Evolutionary conservation across 2,329 filamentous ascomycete species (phyloP), one percentile per base, ranked within the genome.

Genomic region (Pezicula neosporulosa): DNA sequence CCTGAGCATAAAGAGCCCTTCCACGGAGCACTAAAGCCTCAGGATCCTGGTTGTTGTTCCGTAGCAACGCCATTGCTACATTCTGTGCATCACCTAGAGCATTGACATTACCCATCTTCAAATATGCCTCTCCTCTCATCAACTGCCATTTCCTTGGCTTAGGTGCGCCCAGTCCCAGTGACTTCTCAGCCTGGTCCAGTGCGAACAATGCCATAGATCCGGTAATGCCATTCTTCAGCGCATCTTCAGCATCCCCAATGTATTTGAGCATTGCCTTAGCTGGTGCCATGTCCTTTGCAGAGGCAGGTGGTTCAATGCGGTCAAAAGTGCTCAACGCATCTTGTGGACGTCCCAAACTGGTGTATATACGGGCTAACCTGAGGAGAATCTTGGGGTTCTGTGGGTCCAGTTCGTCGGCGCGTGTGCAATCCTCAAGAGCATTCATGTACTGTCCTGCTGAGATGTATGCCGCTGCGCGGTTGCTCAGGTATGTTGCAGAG

Each of bases 401-500:
- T 0, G 92, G 87, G 58, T 97, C 92, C 41, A 96, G 75, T 58
- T 93, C 87, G 60, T 89, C 84, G 6, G 94, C 90, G 49, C 80
- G 82, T 63, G 84, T 86, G 72, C 90, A 94, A 71, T 99, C 94
- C 50, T 94, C 90, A 53, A 97, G 75, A 15, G 94, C 94, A 56
- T 87, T 80, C 51, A 80, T 74, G 68, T 87, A 97, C 64, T 87
- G 84, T 60, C 86, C 86, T 53, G 90, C 89, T 48, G 90, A 90
- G 78, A 99, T 96, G 74, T 89, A 90, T 35, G 94, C 94, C 28
- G 94, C 94, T 37, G 94, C 92, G 64, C 94, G 87, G 77, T 99
- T 99, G 69, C 90, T 93, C 59, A 96, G 81, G 71, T 96, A 97
- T 43, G 91, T 96, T 35, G 92, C 77, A 47, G 92, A 95, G 62